Conservation (phyloP, 495 filamentous ascomycete species). For the Xylaria intraflava region DNA sequence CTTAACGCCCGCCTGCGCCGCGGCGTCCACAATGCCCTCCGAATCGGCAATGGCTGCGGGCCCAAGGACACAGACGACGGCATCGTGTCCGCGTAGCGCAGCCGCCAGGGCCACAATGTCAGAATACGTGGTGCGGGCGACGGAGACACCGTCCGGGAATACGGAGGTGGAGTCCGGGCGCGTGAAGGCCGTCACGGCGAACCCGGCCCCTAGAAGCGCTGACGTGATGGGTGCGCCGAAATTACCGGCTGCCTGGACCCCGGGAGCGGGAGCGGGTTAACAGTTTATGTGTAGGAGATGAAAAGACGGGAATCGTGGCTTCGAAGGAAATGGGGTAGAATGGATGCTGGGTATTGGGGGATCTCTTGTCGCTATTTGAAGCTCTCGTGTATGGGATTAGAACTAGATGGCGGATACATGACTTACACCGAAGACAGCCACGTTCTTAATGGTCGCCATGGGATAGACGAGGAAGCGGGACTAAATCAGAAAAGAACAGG, state of each 20-base stretch:
- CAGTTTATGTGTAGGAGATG: not conserved
- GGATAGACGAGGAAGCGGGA: not conserved
- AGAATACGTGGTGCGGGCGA: slow-evolving; percentile 37
- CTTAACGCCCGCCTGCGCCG: slow-evolving; percentile 40
- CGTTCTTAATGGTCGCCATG: slow-evolving; percentile 34
- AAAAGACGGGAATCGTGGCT: not conserved
- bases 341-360: too few relatives aligned
- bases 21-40: slow-evolving; percentile 42
- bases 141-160: slow-evolving; percentile 24
- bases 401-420: not conserved
- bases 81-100: slow-evolving; percentile 40
- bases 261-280: not conserved
- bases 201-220: slow-evolving; percentile 35
- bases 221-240: slow-evolving; percentile 45
- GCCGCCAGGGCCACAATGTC: slow-evolving; percentile 31
- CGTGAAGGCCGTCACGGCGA: slow-evolving; percentile 45
- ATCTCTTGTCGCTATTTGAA: too few relatives aligned
- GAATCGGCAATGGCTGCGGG: slow-evolving; percentile 25
- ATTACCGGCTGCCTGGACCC: slow-evolving; percentile 43
- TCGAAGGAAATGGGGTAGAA: not conserved
- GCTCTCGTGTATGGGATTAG: too few relatives aligned
- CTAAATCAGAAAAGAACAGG: too few relatives aligned
- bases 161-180: slow-evolving; percentile 29
- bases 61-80: slow-evolving; percentile 35
- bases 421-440: slow-evolving; percentile 38